Conservation (phyloP, 176 grass and related monocot genomes). For the Oryza longistaminata region DNA sequence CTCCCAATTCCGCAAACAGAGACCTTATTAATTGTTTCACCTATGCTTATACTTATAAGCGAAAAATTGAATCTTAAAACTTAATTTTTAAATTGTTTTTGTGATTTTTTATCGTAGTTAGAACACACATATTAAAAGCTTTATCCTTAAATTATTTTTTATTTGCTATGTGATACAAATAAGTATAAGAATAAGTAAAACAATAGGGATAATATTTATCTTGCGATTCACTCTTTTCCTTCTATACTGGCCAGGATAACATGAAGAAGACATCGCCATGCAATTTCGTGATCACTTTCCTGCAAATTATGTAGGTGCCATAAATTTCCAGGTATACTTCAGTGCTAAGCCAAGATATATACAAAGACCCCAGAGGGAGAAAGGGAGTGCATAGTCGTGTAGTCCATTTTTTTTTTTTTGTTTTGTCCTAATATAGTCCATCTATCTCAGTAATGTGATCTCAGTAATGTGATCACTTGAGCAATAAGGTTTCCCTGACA, state of each 20-base stretch:
- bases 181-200: too few species aligned
- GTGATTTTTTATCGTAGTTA: too few species aligned
- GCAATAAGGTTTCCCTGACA: constrained; percentile 25
- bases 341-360: constrained; percentile 36
- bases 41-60: too few species aligned
- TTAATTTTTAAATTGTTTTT: too few species aligned
- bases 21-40: too few species aligned
- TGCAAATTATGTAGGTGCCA: not conserved
- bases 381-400: not conserved
- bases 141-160: too few species aligned
- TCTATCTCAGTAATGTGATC: constrained; percentile 21
- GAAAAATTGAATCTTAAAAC: too few species aligned
- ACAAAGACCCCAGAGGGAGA: constrained; percentile 19
- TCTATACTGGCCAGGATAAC: not conserved
- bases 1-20: not conserved
- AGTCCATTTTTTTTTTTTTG: not conserved
- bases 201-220: too few species aligned
- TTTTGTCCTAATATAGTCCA: not conserved
- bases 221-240: too few species aligned
- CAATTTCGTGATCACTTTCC: not conserved
- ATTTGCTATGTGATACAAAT: too few species aligned
- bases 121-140: too few species aligned
- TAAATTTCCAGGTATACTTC: constrained; percentile 22
- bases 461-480: constrained; percentile 33
- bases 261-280: not conserved